A percentile compares a stretch with the other conserved stretches of the same genome.
These are phyloP conservation scores for Tulasnella sp. DNA, from an alignment of 768 basidiomycete species.

Conservation along the genomic window DNA sequence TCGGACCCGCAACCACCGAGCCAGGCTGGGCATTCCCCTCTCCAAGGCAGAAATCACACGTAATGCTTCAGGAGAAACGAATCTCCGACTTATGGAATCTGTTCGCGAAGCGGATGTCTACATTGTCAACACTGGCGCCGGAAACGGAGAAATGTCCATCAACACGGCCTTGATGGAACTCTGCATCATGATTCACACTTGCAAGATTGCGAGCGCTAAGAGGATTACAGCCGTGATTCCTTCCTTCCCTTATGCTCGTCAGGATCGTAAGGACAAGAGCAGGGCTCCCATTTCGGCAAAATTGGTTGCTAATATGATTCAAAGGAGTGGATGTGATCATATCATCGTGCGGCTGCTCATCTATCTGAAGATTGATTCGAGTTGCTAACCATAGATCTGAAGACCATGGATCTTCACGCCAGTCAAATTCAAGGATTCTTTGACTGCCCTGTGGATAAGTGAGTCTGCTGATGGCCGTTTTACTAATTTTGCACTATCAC, in stretches of 20 bases:
- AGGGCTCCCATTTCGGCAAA: slow-evolving; percentile 96
- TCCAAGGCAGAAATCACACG: slow-evolving; percentile 78
- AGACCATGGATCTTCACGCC: slow-evolving; percentile 99
- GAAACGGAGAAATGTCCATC: slow-evolving; percentile 33
- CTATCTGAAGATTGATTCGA: background rate
- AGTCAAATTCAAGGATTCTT: slow-evolving; percentile 99
- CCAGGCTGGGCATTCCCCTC: slow-evolving; percentile 78
- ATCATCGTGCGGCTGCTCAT: slow-evolving; percentile 81
- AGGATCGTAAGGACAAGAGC: slow-evolving; percentile 99
- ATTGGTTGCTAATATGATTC: slow-evolving; percentile 95
- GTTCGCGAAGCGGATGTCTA: slow-evolving; percentile 98
- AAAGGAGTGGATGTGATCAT: slow-evolving; percentile 87
- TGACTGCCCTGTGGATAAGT: slow-evolving; percentile 99
- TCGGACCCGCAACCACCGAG: slow-evolving; percentile 6
- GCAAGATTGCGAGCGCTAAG: slow-evolving; percentile 98
- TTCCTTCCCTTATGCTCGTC: slow-evolving; percentile 90
- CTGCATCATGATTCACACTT: slow-evolving; percentile 98
- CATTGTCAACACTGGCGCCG: slow-evolving; percentile 79
- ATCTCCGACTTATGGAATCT: slow-evolving; percentile 83
- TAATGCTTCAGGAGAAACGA: slow-evolving; percentile 83
- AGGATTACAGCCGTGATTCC: slow-evolving; percentile 98
- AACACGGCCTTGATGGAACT: slow-evolving; percentile 96
- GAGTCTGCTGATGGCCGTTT: slow-evolving; percentile 28
- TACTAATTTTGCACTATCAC: background rate
- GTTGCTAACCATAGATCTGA: background rate